Conservation (phyloP, 352 stramenopile genomes). For the Phytophthora citricola region DNA sequence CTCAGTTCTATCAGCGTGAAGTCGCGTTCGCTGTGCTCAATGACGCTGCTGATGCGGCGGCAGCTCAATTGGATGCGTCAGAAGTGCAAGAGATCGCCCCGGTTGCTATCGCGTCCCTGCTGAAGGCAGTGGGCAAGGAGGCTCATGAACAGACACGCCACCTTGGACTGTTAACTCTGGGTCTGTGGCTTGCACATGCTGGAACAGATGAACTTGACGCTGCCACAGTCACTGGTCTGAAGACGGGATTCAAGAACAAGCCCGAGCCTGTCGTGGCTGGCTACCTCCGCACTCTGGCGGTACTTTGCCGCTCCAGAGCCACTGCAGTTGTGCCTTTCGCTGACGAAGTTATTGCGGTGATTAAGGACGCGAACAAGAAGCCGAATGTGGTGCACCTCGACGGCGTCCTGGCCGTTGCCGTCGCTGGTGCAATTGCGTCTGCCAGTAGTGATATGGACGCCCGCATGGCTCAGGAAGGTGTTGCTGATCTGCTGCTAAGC, state of each 20-base stretch:
- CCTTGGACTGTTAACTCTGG: conserved; percentile 71
- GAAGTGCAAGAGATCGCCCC: conserved; percentile 51
- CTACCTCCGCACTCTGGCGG: conserved; percentile 63
- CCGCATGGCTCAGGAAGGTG: conserved; percentile 56
- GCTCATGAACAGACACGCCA: conserved; percentile 84
- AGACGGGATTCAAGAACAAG: conserved; percentile 76
- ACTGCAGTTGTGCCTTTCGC: conserved; percentile 43
- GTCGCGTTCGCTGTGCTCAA: conserved; percentile 71
- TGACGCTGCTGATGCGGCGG: conserved; percentile 52
- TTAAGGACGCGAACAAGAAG: conserved; percentile 82
- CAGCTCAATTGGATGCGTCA: conserved; percentile 36
- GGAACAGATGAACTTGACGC: conserved; percentile 54
- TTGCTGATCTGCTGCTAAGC: conserved; percentile 55
- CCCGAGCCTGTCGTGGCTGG: conserved; percentile 69
- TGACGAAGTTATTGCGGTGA: conserved; percentile 61
- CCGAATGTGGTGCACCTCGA: conserved; percentile 76
- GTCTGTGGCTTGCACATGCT: conserved; percentile 74
- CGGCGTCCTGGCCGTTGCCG: conserved; percentile 69
- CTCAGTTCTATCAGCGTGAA: conserved; percentile 90
- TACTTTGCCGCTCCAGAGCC: conserved; percentile 47
- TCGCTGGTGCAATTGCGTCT: conserved; percentile 67
- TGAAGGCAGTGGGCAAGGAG: conserved; percentile 85
- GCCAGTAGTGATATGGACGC: conserved; percentile 65
- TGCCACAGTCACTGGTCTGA: conserved; percentile 49
- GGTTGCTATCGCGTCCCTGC: conserved; percentile 54